phyloP scores from a whole-genome alignment of 192 early-diverging fungal species.

The Coemansia sp. region DNA sequence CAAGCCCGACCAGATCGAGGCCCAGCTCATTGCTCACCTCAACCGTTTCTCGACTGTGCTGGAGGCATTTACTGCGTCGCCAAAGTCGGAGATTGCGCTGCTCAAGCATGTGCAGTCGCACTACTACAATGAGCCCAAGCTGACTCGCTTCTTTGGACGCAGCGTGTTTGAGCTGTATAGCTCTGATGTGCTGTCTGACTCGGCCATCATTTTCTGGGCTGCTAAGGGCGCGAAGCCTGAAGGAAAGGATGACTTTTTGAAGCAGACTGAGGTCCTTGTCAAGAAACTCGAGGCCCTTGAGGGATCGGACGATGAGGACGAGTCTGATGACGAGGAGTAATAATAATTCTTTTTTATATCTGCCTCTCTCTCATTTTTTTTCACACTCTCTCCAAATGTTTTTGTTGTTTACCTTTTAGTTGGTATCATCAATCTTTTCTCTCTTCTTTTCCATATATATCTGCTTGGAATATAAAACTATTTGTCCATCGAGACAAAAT shows the following conservation, averaged over 20 bases:
- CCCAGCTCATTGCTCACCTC: slow-evolving; percentile 60
- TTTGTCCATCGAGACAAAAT: neutral
- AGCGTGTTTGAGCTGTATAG: slow-evolving; percentile 85
- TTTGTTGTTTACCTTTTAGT: neutral
- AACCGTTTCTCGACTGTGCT: slow-evolving; percentile 71
- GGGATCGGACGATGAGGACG: slow-evolving; percentile 59
- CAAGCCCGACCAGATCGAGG: slow-evolving; percentile 82
- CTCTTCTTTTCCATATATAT: neutral
- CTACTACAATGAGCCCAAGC: slow-evolving; percentile 84
- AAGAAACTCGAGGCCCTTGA: slow-evolving; percentile 70
- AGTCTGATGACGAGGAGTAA: neutral
- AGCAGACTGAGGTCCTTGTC: slow-evolving; percentile 91
- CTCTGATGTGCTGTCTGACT: slow-evolving; percentile 85
- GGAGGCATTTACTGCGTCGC: slow-evolving; percentile 58
- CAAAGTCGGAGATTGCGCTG: slow-evolving; percentile 73
- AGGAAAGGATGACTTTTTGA: slow-evolving; percentile 86
- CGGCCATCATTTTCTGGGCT: slow-evolving; percentile 90
- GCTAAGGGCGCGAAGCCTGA: slow-evolving; percentile 85
- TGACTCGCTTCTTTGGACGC: slow-evolving; percentile 81
- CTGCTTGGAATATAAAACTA: neutral
- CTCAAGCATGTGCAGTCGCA: slow-evolving; percentile 81
- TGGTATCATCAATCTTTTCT: neutral
- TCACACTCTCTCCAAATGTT: too few species aligned
- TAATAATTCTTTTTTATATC: neutral
- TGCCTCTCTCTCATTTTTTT: too few species aligned